These are phyloP conservation scores for Ilyonectria robusta DNA, from an alignment of 2,329 filamentous ascomycete genomes.

Conservation along the genomic window DNA sequence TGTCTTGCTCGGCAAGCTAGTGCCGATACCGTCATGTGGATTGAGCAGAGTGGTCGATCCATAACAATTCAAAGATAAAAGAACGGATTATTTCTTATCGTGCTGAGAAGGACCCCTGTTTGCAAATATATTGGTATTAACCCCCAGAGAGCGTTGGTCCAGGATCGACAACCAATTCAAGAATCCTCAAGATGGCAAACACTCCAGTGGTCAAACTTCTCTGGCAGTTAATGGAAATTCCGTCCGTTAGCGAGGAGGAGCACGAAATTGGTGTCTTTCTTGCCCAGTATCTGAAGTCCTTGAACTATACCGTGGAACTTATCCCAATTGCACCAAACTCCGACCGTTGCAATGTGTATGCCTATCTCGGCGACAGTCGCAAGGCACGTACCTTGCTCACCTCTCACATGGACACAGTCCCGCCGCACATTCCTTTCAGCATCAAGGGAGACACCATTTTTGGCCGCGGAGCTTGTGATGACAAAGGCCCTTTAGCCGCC, in stretches of 20 bases:
- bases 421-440: conserved; percentile 76
- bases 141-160: background rate
- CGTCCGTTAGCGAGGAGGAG: conserved; percentile 59
- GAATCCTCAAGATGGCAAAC: conserved; percentile 17
- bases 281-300: conserved; percentile 69
- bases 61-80: background rate
- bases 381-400: conserved; percentile 72
- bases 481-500: conserved; percentile 75
- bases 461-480: conserved; percentile 79
- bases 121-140: background rate
- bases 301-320: conserved; percentile 55
- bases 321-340: conserved; percentile 39
- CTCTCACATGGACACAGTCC: conserved; percentile 83
- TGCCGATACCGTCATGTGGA: background rate
- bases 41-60: background rate
- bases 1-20: background rate
- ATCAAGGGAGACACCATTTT: conserved; percentile 60
- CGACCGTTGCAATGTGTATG: conserved; percentile 77
- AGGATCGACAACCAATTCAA: background rate
- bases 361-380: conserved; percentile 66
- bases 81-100: background rate
- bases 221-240: conserved; percentile 35
- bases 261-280: conserved; percentile 76
- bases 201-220: conserved; percentile 35
- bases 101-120: background rate